Evolutionary conservation across 345 rosid genomes (phyloP).

Genomic region (Erucastrum elatum): DNA sequence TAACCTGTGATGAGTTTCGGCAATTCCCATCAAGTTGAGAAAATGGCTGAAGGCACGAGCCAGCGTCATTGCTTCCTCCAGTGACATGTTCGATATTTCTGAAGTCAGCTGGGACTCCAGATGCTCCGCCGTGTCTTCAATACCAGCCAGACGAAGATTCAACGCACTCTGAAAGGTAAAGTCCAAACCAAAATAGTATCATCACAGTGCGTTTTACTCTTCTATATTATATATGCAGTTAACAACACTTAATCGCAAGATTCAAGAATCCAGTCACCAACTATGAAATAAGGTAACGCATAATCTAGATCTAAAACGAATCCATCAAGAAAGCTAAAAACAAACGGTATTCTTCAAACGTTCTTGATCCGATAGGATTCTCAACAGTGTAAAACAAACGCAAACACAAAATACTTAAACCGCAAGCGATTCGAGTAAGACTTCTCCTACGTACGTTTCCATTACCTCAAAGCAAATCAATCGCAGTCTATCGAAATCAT

Average conservation of each 20-base stretch:
- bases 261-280: neutral
- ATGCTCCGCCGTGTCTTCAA: constrained; percentile 76
- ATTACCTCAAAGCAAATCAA: neutral
- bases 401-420: constrained; percentile 7
- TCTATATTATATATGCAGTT: neutral
- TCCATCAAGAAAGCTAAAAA: neutral
- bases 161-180: constrained; percentile 68
- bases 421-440: constrained; percentile 19
- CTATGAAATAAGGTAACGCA: neutral
- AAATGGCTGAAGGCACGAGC: constrained; percentile 92
- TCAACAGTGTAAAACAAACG: neutral
- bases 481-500: neutral
- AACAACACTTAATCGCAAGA: neutral
- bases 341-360: neutral
- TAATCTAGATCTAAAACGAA: constrained; percentile 1
- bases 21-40: constrained; percentile 90
- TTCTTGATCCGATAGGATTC: neutral
- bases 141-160: constrained; percentile 76
- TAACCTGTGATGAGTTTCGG: constrained; percentile 93
- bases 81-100: constrained; percentile 75
- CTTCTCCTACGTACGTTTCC: neutral
- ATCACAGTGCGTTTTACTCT: neutral
- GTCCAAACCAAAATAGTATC: neutral
- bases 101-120: constrained; percentile 77
- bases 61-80: constrained; percentile 81